Base-by-base conservation (phyloP, 257 asterid genomes). In the Petunia axillaris region DNA sequence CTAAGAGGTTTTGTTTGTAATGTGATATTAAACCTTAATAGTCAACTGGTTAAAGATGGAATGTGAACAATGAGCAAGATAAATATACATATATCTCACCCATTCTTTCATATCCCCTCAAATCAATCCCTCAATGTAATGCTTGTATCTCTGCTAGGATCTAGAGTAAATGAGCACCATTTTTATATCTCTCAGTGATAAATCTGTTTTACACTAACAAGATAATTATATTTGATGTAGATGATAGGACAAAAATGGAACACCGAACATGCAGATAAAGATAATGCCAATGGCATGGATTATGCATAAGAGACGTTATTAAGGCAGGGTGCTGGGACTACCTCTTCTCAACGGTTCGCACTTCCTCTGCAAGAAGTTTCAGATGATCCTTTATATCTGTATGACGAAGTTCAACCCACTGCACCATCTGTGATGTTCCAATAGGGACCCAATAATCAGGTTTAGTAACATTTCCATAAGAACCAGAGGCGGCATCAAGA, bases 391-490 rank as follows among this genome's bases (percentile, higher is more conserved):
- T 90, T 8, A 89, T 58, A 84, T 66, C 59, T 74, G 85, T 64
- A 43, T 11, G 79, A 81, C 85, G 87, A 73, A 65, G 87, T 73
- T 88, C 83, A 81, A 92, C 90, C 94, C 98, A 93, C 76, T 87
- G 92, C 91, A 84, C 87, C 98, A 95, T 89, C 87, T 91, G 97
- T 54, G 86, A 85, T 79, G 84, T 81, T 76, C 95, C 99, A 83
- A 85, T 79, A 35, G 89, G 93, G 82, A 46, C 52, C 92, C 94
- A 87, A 76, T 79, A 53, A 75, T 87, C 89, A 82, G 53, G 57
- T 77, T 79, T 71, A 66, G 15, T 41, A 75, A 55, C 68, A 36
- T 84, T 81, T 35, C 77, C 65, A 54, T 86, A 71, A 2, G 84
- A 80, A 80, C 76, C 66, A 43, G 92, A 86, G 67, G 75, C 66